Conservation (phyloP, 129 eudicot genomes). For the Flaveria bidentis region DNA sequence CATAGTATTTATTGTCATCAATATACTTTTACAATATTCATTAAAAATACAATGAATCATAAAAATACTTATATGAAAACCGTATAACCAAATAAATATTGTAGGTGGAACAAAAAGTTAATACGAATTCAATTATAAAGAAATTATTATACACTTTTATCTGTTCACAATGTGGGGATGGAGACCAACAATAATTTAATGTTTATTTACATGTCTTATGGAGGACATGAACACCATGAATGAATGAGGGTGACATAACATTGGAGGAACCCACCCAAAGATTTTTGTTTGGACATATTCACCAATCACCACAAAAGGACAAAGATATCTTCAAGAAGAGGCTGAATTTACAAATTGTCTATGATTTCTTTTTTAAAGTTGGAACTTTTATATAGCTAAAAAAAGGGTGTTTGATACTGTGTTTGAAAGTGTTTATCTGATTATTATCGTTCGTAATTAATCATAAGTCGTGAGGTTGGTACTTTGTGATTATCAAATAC, state of each 20-base stretch:
- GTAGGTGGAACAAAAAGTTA: neutral
- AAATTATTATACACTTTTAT: neutral
- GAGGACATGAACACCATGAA: slow-evolving; percentile 11
- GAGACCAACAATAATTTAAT: slow-evolving; percentile 3
- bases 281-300: slow-evolving; percentile 18
- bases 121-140: neutral
- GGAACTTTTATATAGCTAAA: no score
- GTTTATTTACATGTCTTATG: slow-evolving; percentile 11
- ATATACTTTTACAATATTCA: no score
- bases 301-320: slow-evolving; percentile 8
- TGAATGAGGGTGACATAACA: slow-evolving; percentile 13
- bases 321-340: neutral
- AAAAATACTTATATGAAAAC: neutral
- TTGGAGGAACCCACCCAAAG: neutral
- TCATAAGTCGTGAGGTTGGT: no score
- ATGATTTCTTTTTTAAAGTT: neutral
- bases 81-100: neutral
- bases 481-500: no score
- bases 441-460: no score
- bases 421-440: no score
- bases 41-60: neutral
- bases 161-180: neutral
- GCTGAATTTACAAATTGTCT: neutral
- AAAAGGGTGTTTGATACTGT: no score
- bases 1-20: no score